Evolutionary conservation across 192 early-diverging fungal genomes (phyloP), one percentile per base, ranked within the genome.

Genomic region (Gaertneriomyces sp.): DNA sequence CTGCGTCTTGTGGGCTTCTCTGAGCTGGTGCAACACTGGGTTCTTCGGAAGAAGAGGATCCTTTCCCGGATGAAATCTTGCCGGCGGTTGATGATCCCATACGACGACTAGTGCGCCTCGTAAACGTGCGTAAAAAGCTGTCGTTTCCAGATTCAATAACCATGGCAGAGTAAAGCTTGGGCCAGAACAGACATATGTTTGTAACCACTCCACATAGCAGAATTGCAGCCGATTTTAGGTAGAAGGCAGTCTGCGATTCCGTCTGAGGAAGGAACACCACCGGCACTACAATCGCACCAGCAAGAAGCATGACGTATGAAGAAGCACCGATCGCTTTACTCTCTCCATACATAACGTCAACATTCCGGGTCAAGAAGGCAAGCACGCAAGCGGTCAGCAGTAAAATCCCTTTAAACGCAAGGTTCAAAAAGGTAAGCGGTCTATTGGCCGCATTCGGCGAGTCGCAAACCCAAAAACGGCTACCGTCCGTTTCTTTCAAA

Each of bases 191-290:
- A n/a, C 44, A 25, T 19, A 66, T 57, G 5, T 52, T 57, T 44
- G 53, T 66, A 3, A 66, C 43, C 1, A 42, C 10, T 12, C 64
- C 64, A 1, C 53, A 66, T 12, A 66, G 8, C 12, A 57, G n/a
- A n/a, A 66, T 57, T 10, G 53, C 64, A 12, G 54, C 44, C 11
- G 53, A 56, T 45, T 66, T 66, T 53, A 66, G 53, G 55, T 66
- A 57, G 53, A 66, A 66, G 6, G 64, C 53, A 6, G 45, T 7
- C 11, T 7, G 6, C 12, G 39, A n/a, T n/a, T 38, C 41, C 7
- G 64, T 66, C 9, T 66, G 52, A 11, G 64, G 52, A 11, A 66
- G 53, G 41, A 66, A 57, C 7, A 66, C 64, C 6, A 66, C 12
- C 1, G 64, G 64, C 6, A 66, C 7, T 17, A 66, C 41, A 41